Evolutionary conservation across 2,329 filamentous ascomycete species (phyloP), one percentile per base, ranked within the genome.

Genomic region (Ustilaginoidea virens): DNA sequence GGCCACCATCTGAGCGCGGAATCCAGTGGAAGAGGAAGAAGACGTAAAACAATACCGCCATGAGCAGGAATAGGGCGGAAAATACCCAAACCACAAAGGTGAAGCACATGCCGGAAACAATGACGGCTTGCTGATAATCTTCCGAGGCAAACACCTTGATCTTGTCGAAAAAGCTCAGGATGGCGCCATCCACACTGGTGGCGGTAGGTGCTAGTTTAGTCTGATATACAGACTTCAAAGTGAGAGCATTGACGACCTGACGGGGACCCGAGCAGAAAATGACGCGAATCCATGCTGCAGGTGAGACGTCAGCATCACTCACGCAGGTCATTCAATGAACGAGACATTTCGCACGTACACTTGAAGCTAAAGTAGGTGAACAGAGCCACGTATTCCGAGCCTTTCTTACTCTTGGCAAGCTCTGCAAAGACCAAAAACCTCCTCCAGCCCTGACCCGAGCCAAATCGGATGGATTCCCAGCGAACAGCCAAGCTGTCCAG

Each of bases 11-110:
- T 8, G 72, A 63, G 20, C 69, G 68, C 2, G 86, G 85, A 36
- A 98, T 87, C 55, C 87, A 90, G 52, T 90, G 80, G 69, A 80
- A 93, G 5, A 98, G 66, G 52, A 93, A 98, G 43, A 82, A 70
- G 21, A 93, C 53, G 53, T 92, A 96, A 35, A 92, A 74, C 2
- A 92, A 43, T 14, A 74, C 59, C 0, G 81, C 83, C 7, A 80
- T 47, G n/a, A 87, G 57, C 28, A 96, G 63, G 24, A 69, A 74
- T 2, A 96, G 48, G 5, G 80, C 69, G 1, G 80, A 79, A 41
- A 96, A 74, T 10, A 85, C 64, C 87, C 87, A 96, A 41, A 96
- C 72, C 31, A 94, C 50, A 14, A 93, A 52, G 4, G 87, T 94
- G 55, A 93, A 96, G 37, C 85, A 58, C 90, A 96, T 96, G 52